phyloP scores from a whole-genome alignment of 2,329 filamentous ascomycete genomes.

The Aaosphaeria arxii region DNA sequence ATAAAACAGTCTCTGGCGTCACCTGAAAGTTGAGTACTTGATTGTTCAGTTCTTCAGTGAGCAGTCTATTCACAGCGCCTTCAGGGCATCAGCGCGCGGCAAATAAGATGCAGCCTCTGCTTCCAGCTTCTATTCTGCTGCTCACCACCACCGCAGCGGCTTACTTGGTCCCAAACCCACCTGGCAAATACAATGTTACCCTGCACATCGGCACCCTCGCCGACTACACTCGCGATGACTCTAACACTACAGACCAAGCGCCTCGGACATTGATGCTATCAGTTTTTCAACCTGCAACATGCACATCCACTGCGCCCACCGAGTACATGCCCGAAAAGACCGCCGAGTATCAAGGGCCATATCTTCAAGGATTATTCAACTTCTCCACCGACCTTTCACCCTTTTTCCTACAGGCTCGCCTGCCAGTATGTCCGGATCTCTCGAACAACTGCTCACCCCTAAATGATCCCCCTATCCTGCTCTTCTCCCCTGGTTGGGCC shows the following conservation, averaged over 20 bases:
- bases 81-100: not conserved
- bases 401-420: constrained; percentile 14
- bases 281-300: constrained; percentile 16
- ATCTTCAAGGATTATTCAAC: constrained; percentile 10
- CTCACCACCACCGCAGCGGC: constrained; percentile 8
- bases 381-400: constrained; percentile 12
- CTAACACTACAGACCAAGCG: constrained; percentile 6
- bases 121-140: constrained; percentile 6
- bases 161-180: constrained; percentile 11
- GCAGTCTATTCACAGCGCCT: no score
- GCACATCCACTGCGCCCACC: constrained; percentile 8
- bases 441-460: constrained; percentile 6
- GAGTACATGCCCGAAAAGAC: constrained; percentile 17
- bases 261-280: constrained; percentile 14
- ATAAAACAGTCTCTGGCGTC: no score
- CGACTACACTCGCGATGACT: constrained; percentile 12
- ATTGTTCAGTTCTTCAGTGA: no score
- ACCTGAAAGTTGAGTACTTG: no score
- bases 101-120: constrained; percentile 6
- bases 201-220: constrained; percentile 1
- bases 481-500: constrained; percentile 46
- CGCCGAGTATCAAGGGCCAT: constrained; percentile 14
- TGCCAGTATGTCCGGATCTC: constrained; percentile 12
- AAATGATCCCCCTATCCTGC: constrained; percentile 17
- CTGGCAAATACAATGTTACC: constrained; percentile 17